These are phyloP conservation scores for Lasiodiplodia sp. DNA, from an alignment of 2,329 filamentous ascomycete genomes.

Conservation along the genomic window DNA sequence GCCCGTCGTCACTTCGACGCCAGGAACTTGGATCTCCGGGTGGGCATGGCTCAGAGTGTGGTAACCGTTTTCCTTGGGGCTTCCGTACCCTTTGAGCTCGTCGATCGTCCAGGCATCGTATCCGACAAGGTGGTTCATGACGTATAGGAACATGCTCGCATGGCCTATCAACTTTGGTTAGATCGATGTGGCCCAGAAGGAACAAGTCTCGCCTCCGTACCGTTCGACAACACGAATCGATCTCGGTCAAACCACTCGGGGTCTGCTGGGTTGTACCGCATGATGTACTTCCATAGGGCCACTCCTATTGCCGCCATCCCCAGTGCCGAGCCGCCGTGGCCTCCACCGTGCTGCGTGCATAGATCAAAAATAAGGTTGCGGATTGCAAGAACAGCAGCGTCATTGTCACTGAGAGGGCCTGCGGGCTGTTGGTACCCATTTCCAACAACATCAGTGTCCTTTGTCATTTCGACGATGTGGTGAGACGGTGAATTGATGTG, in stretches of 20 bases:
- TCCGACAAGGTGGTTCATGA: slow-evolving; percentile 10
- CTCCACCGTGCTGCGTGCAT: background rate
- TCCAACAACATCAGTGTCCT: background rate
- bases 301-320: background rate
- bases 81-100: slow-evolving; percentile 21
- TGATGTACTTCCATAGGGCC: background rate
- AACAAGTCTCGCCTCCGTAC: background rate
- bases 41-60: slow-evolving; percentile 60
- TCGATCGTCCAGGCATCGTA: slow-evolving; percentile 17
- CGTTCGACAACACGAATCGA: background rate
- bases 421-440: background rate
- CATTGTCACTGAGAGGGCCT: background rate
- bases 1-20: slow-evolving; percentile 67
- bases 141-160: slow-evolving; percentile 10
- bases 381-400: background rate
- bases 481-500: background rate
- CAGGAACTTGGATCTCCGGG: slow-evolving; percentile 62
- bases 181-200: background rate
- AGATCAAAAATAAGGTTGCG: background rate
- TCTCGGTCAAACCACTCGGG: background rate
- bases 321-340: background rate
- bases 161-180: background rate
- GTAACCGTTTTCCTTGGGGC: background rate
- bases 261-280: background rate
- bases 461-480: background rate